phyloP scores from a whole-genome alignment of 2,329 filamentous ascomycete genomes.

The Zymoseptoria brevis region DNA sequence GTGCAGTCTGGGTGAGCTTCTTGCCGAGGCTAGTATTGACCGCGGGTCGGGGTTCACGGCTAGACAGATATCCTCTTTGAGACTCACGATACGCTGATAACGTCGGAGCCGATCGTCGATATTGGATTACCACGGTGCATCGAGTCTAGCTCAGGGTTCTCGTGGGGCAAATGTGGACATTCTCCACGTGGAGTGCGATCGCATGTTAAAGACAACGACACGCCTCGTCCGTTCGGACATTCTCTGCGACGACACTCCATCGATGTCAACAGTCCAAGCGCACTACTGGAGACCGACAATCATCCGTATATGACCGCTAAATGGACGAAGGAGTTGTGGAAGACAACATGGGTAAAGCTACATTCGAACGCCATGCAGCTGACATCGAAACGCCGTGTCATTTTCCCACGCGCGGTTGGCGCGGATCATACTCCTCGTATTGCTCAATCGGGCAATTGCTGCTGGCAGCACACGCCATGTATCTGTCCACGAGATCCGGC shows the following conservation, averaged over 20 bases:
- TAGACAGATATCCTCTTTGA: not conserved
- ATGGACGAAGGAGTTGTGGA: not conserved
- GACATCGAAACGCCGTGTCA: not conserved
- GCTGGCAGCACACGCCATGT: not conserved
- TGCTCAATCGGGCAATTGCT: not conserved
- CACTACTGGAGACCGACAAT: not conserved
- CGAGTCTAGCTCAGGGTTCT: not conserved
- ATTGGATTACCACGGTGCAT: not conserved
- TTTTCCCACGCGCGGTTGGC: not conserved
- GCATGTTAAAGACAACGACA: not conserved
- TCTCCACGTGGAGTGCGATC: not conserved
- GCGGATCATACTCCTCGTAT: not conserved
- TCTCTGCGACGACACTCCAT: not conserved
- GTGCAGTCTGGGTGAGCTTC: conserved; percentile 1
- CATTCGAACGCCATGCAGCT: not conserved
- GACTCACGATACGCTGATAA: not conserved
- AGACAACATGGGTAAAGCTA: not conserved
- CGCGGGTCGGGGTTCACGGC: not conserved
- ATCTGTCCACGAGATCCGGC: not conserved
- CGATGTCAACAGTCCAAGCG: not conserved
- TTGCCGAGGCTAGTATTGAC: not conserved
- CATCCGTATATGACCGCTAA: not conserved
- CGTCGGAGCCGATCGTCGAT: not conserved
- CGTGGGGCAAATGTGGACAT: not conserved
- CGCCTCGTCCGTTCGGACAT: not conserved